These are phyloP conservation scores for Russula griseocarnosa DNA, from an alignment of 768 basidiomycete species.

Conservation along the genomic window DNA sequence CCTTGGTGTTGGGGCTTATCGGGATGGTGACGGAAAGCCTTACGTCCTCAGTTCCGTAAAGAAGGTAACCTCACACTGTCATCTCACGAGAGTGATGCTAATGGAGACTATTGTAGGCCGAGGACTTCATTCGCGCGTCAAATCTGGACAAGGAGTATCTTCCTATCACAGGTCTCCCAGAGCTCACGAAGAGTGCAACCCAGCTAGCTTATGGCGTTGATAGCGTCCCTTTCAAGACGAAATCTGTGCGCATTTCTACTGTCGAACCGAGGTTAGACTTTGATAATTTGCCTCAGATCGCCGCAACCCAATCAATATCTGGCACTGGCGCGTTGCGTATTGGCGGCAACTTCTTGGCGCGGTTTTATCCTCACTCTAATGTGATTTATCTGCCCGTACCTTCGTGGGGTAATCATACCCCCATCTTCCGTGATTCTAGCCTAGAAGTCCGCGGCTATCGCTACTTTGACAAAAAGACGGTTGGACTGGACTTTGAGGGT, in stretches of 20 bases:
- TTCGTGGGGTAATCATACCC: slow-evolving; percentile 97
- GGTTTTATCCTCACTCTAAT: slow-evolving; percentile 83
- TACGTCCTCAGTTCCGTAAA: slow-evolving; percentile 87
- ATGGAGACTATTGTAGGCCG: slow-evolving; percentile 51
- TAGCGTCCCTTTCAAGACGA: slow-evolving; percentile 64
- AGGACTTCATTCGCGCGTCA: slow-evolving; percentile 60
- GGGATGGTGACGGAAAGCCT: slow-evolving; percentile 92
- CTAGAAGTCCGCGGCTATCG: slow-evolving; percentile 89
- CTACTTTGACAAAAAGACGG: slow-evolving; percentile 90
- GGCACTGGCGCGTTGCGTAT: slow-evolving; percentile 97
- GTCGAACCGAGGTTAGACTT: background rate
- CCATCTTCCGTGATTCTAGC: slow-evolving; percentile 90
- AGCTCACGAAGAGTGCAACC: slow-evolving; percentile 81
- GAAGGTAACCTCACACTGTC: slow-evolving; percentile 49
- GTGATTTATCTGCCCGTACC: slow-evolving; percentile 88
- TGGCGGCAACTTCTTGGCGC: slow-evolving; percentile 86
- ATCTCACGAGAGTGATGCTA: background rate
- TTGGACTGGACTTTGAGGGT: slow-evolving; percentile 88
- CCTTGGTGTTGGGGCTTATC: slow-evolving; percentile 94
- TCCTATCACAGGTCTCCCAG: slow-evolving; percentile 85
- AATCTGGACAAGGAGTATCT: slow-evolving; percentile 92
- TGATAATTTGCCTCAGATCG: slow-evolving; percentile 47
- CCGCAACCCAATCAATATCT: slow-evolving; percentile 90
- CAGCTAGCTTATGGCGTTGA: slow-evolving; percentile 89
- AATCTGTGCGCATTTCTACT: slow-evolving; percentile 49